phyloP scores from a whole-genome alignment of 805 yeast genomes.

The Jamesozyma spencerorum region DNA sequence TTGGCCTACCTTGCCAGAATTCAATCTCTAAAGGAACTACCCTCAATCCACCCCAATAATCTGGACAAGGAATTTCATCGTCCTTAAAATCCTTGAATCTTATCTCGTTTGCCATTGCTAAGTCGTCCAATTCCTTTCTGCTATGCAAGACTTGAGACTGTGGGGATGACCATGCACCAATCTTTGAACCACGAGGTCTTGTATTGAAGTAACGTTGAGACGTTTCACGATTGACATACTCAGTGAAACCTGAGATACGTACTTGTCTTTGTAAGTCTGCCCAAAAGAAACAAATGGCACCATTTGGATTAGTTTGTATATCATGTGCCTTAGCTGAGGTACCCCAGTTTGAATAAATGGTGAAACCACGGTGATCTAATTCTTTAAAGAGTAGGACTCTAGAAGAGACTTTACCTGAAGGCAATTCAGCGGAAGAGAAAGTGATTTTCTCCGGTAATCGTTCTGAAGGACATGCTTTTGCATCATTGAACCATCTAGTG shows the following conservation, averaged over 20 bases:
- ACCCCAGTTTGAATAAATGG: constrained; percentile 85
- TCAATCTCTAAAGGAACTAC: constrained; percentile 83
- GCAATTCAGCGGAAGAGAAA: constrained; percentile 82
- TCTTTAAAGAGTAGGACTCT: constrained; percentile 82
- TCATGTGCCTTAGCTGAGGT: constrained; percentile 74
- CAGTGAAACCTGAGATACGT: constrained; percentile 79
- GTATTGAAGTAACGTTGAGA: constrained; percentile 70
- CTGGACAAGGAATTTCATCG: constrained; percentile 72
- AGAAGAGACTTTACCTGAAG: constrained; percentile 79
- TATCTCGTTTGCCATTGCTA: constrained; percentile 39
- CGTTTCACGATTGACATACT: constrained; percentile 61
- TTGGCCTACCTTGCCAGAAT: constrained; percentile 93
- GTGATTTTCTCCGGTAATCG: constrained; percentile 71
- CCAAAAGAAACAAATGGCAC: constrained; percentile 87
- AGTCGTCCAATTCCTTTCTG: constrained; percentile 54
- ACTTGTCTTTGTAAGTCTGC: constrained; percentile 82
- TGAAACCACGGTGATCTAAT: constrained; percentile 72
- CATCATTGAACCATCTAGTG: constrained; percentile 75
- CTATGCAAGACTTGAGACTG: constrained; percentile 55
- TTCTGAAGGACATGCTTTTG: constrained; percentile 42
- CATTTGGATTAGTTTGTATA: constrained; percentile 60
- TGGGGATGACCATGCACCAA: constrained; percentile 96
- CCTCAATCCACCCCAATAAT: constrained; percentile 90
- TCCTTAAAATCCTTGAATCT: constrained; percentile 43
- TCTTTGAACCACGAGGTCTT: constrained; percentile 83